A percentile compares a stretch with the other conserved stretches of the same genome.
Conservation (phyloP, 1,284 basidiomycete genomes). For the Amylostereum areolatum region DNA sequence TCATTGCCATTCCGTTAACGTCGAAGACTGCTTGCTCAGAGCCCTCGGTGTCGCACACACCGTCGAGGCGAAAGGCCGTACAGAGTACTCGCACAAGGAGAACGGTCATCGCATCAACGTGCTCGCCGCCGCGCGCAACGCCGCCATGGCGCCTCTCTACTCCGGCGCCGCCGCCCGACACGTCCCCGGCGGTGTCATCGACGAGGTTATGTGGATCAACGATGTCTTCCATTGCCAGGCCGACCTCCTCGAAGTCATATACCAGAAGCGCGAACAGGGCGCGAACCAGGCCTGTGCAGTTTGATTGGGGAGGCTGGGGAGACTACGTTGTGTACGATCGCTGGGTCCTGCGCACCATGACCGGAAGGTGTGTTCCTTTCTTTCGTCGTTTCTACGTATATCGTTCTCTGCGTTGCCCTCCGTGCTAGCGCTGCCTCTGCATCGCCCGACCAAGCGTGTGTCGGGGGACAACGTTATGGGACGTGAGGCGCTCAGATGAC, state of each 20-base stretch:
- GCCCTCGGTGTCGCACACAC: neutral
- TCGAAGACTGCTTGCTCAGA: too few relatives aligned
- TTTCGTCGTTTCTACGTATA: neutral
- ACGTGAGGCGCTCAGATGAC: too few relatives aligned
- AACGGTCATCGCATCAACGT: slow-evolving; percentile 2
- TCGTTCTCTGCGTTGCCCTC: neutral
- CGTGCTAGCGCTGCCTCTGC: too few relatives aligned
- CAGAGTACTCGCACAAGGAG: slow-evolving; percentile 1
- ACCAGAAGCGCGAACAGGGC: neutral
- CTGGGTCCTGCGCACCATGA: slow-evolving; percentile 33
- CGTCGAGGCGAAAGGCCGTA: neutral
- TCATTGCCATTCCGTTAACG: too few relatives aligned
- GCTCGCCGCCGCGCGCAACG: neutral
- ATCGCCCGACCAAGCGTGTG: too few relatives aligned
- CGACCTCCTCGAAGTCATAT: neutral
- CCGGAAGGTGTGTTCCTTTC: slow-evolving; percentile 24
- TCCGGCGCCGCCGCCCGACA: neutral
- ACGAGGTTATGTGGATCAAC: slow-evolving; percentile 1
- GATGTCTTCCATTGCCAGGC: neutral
- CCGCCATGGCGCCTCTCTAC: neutral
- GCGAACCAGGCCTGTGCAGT: neutral
- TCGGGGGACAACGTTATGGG: too few relatives aligned
- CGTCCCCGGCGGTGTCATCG: neutral
- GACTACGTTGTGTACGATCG: slow-evolving; percentile 35
- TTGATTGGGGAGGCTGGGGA: slow-evolving; percentile 23